These are phyloP conservation scores for Macroventuria anomochaeta DNA, from an alignment of 2,329 filamentous ascomycete species.

Conservation along the genomic window DNA sequence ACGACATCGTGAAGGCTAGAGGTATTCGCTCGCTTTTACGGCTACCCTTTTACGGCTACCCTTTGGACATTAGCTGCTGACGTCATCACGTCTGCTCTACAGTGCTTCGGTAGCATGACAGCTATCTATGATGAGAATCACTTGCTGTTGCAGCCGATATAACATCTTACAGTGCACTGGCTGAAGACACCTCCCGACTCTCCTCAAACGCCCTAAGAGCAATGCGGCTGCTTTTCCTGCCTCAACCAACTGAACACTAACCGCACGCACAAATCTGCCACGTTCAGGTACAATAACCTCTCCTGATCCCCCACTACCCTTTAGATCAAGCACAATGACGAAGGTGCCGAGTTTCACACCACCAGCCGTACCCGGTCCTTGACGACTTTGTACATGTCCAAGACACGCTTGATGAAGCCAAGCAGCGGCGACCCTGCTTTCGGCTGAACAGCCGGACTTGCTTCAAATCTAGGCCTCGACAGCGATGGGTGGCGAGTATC, in stretches of 20 bases:
- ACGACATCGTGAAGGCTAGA: neutral
- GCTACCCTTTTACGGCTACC: no score
- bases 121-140: no score
- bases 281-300: neutral
- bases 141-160: no score
- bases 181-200: no score
- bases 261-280: neutral
- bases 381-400: neutral
- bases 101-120: no score
- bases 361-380: neutral
- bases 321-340: neutral
- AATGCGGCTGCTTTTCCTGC: no score
- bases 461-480: neutral
- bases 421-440: neutral
- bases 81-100: no score
- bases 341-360: neutral
- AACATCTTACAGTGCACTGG: no score
- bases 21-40: no score
- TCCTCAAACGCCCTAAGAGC: no score
- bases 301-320: neutral
- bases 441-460: neutral
- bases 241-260: no score
- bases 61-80: no score
- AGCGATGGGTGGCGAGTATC: neutral
- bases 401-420: constrained; percentile 3